Evolutionary conservation across 1,139 yeast species (phyloP).

Genomic region (Hansenula sp.): DNA sequence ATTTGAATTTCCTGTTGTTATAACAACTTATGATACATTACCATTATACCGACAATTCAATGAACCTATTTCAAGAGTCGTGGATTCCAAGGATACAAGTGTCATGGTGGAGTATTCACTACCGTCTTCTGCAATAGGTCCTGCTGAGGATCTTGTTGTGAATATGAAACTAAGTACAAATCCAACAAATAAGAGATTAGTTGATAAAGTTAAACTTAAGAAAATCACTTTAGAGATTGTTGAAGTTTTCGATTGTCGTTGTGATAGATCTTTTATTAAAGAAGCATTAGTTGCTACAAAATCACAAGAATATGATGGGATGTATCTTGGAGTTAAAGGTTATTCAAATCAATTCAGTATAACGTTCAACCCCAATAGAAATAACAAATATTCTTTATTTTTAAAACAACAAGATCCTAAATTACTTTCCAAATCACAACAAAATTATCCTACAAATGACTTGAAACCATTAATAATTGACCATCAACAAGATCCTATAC

Average conservation of each 20-base stretch:
- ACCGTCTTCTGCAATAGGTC: conserved; percentile 48
- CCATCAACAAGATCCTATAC: conserved; percentile 24
- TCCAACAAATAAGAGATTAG: conserved; percentile 28
- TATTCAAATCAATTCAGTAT: conserved; percentile 3
- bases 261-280: conserved; percentile 20
- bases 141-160: conserved; percentile 39
- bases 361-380: background rate
- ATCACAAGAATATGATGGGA: background rate
- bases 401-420: conserved; percentile 14
- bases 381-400: conserved; percentile 13
- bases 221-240: conserved; percentile 43
- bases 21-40: conserved; percentile 46
- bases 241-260: conserved; percentile 40
- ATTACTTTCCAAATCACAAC: background rate
- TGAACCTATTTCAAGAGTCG: conserved; percentile 40
- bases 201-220: conserved; percentile 39
- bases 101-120: conserved; percentile 38
- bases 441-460: conserved; percentile 4
- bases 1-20: conserved; percentile 39
- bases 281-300: conserved; percentile 9
- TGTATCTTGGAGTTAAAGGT: conserved; percentile 16
- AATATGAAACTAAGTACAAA: conserved; percentile 34
- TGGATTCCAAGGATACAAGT: conserved; percentile 37
- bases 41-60: conserved; percentile 51
- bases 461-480: conserved; percentile 26